Evolutionary conservation across 2,329 filamentous ascomycete genomes (phyloP).

Genomic region (Penicillium olsonii): DNA sequence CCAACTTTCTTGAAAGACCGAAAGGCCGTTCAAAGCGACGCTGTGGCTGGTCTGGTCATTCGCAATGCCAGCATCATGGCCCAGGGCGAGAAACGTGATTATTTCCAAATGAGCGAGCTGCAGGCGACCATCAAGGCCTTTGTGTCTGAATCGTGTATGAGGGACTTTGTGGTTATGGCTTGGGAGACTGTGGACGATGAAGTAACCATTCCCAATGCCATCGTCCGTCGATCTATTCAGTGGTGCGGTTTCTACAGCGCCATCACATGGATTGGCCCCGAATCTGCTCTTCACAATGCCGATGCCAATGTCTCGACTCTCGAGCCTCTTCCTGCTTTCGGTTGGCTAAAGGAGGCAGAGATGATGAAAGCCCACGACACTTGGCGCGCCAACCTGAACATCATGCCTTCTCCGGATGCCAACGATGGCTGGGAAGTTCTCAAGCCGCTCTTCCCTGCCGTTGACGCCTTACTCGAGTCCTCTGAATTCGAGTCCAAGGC

Average conservation of each 20-base stretch:
- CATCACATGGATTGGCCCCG: constrained; percentile 46
- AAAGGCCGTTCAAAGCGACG: constrained; percentile 35
- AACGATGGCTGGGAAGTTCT: constrained; percentile 30
- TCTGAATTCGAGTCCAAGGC: constrained; percentile 15
- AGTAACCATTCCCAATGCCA: constrained; percentile 41
- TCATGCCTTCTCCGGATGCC: constrained; percentile 21
- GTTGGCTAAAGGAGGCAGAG: constrained; percentile 50
- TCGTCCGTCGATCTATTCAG: constrained; percentile 45
- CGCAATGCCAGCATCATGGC: constrained; percentile 45
- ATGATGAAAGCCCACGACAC: constrained; percentile 47
- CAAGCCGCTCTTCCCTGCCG: constrained; percentile 26
- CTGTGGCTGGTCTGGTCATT: constrained; percentile 42
- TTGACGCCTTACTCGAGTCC: constrained; percentile 30
- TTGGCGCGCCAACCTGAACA: constrained; percentile 40
- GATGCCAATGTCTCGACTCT: constrained; percentile 30
- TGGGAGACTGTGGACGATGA: constrained; percentile 50
- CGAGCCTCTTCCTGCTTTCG: constrained; percentile 49
- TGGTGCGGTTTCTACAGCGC: constrained; percentile 53
- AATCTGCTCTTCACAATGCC: constrained; percentile 40
- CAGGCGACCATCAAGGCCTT: constrained; percentile 48
- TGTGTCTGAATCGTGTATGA: constrained; percentile 47
- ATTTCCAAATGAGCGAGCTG: constrained; percentile 46
- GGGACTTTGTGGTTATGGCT: constrained; percentile 45
- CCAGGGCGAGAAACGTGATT: constrained; percentile 46
- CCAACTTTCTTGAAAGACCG: constrained; percentile 44